These are phyloP conservation scores for Pilobolus umbonatus DNA, from an alignment of 192 early-diverging fungal species.

Conservation along the genomic window DNA sequence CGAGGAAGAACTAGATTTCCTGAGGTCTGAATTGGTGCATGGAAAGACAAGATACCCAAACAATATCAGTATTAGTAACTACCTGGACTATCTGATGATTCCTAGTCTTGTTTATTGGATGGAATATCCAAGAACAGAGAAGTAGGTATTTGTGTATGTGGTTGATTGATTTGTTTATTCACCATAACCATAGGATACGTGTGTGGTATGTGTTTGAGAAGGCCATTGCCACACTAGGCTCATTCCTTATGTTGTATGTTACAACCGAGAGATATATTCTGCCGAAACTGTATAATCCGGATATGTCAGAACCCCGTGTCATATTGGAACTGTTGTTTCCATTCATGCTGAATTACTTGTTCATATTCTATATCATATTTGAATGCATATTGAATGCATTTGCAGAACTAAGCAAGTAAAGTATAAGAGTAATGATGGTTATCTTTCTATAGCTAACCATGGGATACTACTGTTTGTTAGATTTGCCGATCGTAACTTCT, in stretches of 20 bases:
- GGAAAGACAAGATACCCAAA: slow-evolving; percentile 64
- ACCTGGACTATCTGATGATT: slow-evolving; percentile 79
- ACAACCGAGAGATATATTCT: slow-evolving; percentile 85
- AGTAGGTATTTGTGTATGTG: slow-evolving; percentile 36
- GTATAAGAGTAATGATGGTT: neutral
- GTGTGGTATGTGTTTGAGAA: slow-evolving; percentile 88
- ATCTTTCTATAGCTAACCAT: too few relatives aligned
- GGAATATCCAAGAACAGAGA: slow-evolving; percentile 82
- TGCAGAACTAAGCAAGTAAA: slow-evolving; percentile 82
- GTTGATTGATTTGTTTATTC: slow-evolving; percentile 1
- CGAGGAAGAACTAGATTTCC: slow-evolving; percentile 38
- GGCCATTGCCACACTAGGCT: slow-evolving; percentile 67
- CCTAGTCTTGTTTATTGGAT: slow-evolving; percentile 93
- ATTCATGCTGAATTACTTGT: slow-evolving; percentile 86
- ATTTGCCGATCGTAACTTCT: slow-evolving; percentile 96
- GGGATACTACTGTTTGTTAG: slow-evolving; percentile 17
- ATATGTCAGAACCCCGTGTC: slow-evolving; percentile 46
- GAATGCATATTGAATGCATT: slow-evolving; percentile 96
- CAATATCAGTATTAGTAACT: slow-evolving; percentile 81
- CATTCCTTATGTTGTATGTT: slow-evolving; percentile 76
- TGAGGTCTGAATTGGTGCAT: slow-evolving; percentile 53
- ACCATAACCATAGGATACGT: slow-evolving; percentile 56
- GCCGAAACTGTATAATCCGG: slow-evolving; percentile 68
- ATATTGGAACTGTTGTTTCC: slow-evolving; percentile 78
- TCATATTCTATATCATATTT: slow-evolving; percentile 95